Evolutionary conservation across 345 rosid species (phyloP).

Genomic region (Anacardium occidentale): DNA sequence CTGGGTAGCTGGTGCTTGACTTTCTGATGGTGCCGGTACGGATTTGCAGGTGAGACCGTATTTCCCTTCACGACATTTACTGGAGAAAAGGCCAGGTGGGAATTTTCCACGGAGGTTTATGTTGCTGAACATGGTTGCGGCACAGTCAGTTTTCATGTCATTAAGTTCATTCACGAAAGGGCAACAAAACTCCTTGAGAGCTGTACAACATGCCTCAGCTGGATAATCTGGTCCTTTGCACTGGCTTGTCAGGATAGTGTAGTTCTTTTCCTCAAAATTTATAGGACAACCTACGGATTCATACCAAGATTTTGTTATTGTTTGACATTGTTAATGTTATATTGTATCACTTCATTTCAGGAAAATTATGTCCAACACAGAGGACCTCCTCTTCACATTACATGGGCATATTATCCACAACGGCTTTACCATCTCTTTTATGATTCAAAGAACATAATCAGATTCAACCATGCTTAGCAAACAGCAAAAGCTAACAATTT

Average conservation of each 20-base stretch:
- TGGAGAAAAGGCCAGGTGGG: constrained; percentile 82
- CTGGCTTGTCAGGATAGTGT: constrained; percentile 56
- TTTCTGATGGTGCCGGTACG: background rate
- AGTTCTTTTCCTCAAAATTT: constrained; percentile 58
- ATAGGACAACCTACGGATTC: constrained; percentile 46
- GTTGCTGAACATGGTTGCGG: constrained; percentile 80
- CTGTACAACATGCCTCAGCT: constrained; percentile 44
- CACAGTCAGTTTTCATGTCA: constrained; percentile 51
- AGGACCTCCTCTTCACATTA: too few species aligned
- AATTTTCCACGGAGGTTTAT: constrained; percentile 74
- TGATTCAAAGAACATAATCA: too few species aligned
- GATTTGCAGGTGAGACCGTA: constrained; percentile 57
- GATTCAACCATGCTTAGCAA: too few species aligned
- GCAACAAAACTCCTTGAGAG: constrained; percentile 64
- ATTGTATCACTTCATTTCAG: too few species aligned
- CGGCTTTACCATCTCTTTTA: too few species aligned
- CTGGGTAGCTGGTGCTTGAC: constrained; percentile 1
- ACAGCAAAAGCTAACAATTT: too few species aligned
- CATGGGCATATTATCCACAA: too few species aligned
- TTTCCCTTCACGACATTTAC: constrained; percentile 54
- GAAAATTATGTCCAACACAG: too few species aligned
- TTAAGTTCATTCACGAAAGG: constrained; percentile 51
- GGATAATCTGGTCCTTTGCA: constrained; percentile 85
- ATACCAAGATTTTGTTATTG: background rate
- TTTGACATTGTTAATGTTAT: too few species aligned